Percentiles rank a stretch among this genome's conserved stretches.
These are phyloP conservation scores for Geotrichum candidum DNA, from an alignment of 1,139 yeast species.

Conservation along the genomic window DNA sequence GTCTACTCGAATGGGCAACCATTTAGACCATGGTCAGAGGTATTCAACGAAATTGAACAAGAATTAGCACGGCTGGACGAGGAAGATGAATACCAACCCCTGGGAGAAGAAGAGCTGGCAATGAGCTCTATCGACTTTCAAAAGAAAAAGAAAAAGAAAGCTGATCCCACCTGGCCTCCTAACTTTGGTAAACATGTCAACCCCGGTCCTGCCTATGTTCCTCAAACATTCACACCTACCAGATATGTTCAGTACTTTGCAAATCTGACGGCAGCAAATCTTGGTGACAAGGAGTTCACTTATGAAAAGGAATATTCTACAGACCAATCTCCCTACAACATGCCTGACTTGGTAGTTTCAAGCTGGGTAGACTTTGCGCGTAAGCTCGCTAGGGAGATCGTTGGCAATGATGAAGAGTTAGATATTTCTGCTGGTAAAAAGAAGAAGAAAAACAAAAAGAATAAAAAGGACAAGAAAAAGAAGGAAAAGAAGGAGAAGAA, in stretches of 20 bases:
- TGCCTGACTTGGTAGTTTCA: conserved; percentile 12
- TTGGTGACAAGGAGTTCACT: conserved; percentile 44
- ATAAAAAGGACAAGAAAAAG: conserved; percentile 1
- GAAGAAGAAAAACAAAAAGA: not conserved
- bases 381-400: conserved; percentile 39
- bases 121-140: conserved; percentile 25
- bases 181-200: conserved; percentile 42
- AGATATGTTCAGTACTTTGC: conserved; percentile 67
- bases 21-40: conserved; percentile 44
- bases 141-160: conserved; percentile 15
- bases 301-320: conserved; percentile 67
- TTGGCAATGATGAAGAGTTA: not conserved
- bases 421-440: not conserved
- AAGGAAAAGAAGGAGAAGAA: conserved; percentile 16
- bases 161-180: conserved; percentile 63
- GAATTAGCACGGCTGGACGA: conserved; percentile 26
- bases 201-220: conserved; percentile 69
- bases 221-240: conserved; percentile 66
- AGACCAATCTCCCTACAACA: conserved; percentile 46
- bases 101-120: not conserved
- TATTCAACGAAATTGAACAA: conserved; percentile 45
- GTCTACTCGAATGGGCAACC: conserved; percentile 21
- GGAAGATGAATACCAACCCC: conserved; percentile 26
- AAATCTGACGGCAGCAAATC: conserved; percentile 50
- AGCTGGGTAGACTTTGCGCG: conserved; percentile 55